Evolutionary conservation across 1,284 basidiomycete species (phyloP).

Genomic region (Cutaneotrichosporon dermatis): DNA sequence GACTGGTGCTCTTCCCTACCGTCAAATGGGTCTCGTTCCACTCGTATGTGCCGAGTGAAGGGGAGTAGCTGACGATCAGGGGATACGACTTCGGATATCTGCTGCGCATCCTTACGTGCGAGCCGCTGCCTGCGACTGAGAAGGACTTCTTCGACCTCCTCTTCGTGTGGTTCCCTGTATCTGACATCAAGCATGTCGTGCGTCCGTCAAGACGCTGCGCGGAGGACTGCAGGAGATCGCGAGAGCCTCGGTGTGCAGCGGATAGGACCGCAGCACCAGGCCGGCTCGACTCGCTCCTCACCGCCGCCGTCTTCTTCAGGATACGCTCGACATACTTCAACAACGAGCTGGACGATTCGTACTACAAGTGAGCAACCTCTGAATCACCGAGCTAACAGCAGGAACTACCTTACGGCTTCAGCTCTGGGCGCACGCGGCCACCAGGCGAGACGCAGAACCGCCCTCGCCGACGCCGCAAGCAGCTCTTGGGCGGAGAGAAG

Average conservation of each 20-base stretch:
- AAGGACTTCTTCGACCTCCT: slow-evolving; percentile 86
- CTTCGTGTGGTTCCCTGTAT: slow-evolving; percentile 89
- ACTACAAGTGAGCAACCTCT: slow-evolving; percentile 45
- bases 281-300: slow-evolving; percentile 91
- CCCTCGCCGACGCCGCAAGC: slow-evolving; percentile 22
- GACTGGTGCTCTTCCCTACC: slow-evolving; percentile 81
- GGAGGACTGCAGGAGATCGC: slow-evolving; percentile 91
- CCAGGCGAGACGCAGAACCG: slow-evolving; percentile 17
- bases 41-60: slow-evolving; percentile 53
- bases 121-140: slow-evolving; percentile 82
- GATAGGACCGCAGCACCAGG: slow-evolving; percentile 90
- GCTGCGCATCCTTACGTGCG: slow-evolving; percentile 85
- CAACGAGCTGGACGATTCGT: slow-evolving; percentile 70
- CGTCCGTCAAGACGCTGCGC: slow-evolving; percentile 77
- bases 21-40: slow-evolving; percentile 98
- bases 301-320: slow-evolving; percentile 91
- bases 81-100: slow-evolving; percentile 99
- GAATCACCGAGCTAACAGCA: slow-evolving; percentile 11
- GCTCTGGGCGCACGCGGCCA: slow-evolving; percentile 11
- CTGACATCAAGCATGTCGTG: slow-evolving; percentile 98
- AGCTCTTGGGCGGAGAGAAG: slow-evolving; percentile 21
- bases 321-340: slow-evolving; percentile 88
- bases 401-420: slow-evolving; percentile 49
- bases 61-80: not conserved
- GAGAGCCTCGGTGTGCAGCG: slow-evolving; percentile 82